Conservation (phyloP, 305 asterid genomes). For the Rubia occidens region DNA sequence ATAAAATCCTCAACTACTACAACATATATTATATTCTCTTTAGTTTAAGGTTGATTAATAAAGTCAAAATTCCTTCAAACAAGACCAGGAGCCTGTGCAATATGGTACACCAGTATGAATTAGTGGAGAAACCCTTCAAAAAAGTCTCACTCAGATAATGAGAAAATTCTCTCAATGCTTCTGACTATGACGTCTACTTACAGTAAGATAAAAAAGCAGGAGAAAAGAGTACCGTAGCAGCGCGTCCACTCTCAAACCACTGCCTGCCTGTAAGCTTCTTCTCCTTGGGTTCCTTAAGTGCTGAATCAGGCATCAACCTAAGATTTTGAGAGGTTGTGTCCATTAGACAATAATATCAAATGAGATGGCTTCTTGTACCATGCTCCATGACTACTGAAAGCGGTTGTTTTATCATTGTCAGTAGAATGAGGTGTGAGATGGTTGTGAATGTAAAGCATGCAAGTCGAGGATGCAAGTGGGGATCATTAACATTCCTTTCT, state of each 20-base stretch:
- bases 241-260: constrained; percentile 94
- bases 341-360: constrained; percentile 10
- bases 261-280: constrained; percentile 83
- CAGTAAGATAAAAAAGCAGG: not conserved
- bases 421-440: not conserved
- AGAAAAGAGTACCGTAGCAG: constrained; percentile 40
- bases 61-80: constrained; percentile 1
- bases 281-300: constrained; percentile 75
- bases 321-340: constrained; percentile 19
- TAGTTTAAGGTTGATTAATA: not conserved
- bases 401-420: not conserved
- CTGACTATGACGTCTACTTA: not conserved
- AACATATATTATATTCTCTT: no score
- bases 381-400: not conserved
- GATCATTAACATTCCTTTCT: not conserved
- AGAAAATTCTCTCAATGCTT: not conserved
- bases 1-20: not conserved
- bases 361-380: not conserved
- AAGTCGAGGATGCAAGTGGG: not conserved
- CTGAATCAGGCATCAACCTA: constrained; percentile 94
- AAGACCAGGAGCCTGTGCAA: not conserved
- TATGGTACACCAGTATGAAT: not conserved
- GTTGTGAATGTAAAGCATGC: not conserved
- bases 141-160: not conserved
- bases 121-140: not conserved